phyloP scores from a whole-genome alignment of 495 filamentous ascomycete genomes.

The Tricharina praecox region DNA sequence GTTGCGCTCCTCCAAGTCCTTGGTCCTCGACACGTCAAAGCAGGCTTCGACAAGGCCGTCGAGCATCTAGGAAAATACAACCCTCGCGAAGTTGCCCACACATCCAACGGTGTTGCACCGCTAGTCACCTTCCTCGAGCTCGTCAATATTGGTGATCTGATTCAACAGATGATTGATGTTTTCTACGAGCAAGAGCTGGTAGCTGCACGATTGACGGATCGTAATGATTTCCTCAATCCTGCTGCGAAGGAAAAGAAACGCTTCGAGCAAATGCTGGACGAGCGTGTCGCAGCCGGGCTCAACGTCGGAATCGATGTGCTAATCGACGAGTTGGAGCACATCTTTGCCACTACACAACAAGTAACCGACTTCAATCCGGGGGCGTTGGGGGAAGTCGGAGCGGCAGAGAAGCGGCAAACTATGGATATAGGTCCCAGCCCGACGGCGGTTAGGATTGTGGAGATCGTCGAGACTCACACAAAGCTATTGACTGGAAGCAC shows the following conservation, averaged over 20 bases:
- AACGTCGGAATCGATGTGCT: conserved; percentile 96
- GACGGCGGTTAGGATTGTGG: conserved; percentile 64
- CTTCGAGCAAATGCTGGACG: conserved; percentile 98
- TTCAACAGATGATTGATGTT: conserved; percentile 97
- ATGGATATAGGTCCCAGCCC: conserved; percentile 64
- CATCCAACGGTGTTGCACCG: conserved; percentile 65
- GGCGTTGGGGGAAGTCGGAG: conserved; percentile 18
- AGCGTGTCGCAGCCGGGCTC: conserved; percentile 84
- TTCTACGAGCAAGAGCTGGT: conserved; percentile 95
- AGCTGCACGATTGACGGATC: conserved; percentile 62
- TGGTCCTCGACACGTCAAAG: conserved; percentile 70
- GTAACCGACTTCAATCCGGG: conserved; percentile 83
- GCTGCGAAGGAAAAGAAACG: conserved; percentile 89
- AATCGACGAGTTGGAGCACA: conserved; percentile 94
- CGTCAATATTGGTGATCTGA: conserved; percentile 94
- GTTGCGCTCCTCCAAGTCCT: conserved; percentile 66
- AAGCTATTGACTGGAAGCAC: conserved; percentile 81
- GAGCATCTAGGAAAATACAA: conserved; percentile 83
- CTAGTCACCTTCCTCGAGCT: conserved; percentile 92
- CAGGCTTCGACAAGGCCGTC: conserved; percentile 81
- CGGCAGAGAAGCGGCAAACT: conserved; percentile 10
- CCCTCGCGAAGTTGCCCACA: conserved; percentile 64
- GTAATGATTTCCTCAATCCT: conserved; percentile 85
- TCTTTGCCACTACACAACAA: conserved; percentile 74
- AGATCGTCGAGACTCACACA: conserved; percentile 72